A percentile compares a stretch with the other conserved stretches of the same genome.
Evolutionary conservation across 1,139 yeast species (phyloP).

Genomic region (Saccharomyces hybrid): DNA sequence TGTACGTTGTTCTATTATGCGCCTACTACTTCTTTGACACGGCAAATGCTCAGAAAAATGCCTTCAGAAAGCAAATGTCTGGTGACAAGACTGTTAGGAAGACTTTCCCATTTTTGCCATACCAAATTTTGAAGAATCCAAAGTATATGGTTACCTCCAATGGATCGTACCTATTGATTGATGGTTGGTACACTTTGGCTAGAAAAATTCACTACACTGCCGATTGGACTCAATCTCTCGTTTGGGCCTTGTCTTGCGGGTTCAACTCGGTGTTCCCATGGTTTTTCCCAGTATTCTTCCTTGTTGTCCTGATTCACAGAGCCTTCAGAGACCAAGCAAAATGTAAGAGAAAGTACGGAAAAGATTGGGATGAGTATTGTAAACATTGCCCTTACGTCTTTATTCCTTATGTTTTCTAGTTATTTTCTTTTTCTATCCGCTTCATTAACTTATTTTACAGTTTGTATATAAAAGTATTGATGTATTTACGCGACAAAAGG

Average conservation of each 20-base stretch:
- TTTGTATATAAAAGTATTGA: not conserved
- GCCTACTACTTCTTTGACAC: constrained; percentile 95
- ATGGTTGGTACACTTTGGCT: constrained; percentile 91
- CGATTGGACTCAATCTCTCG: constrained; percentile 76
- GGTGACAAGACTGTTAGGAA: constrained; percentile 73
- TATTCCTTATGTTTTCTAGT: constrained; percentile 74
- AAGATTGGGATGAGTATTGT: constrained; percentile 83
- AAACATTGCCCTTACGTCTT: constrained; percentile 87
- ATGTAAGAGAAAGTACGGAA: constrained; percentile 81
- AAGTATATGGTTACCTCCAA: constrained; percentile 73
- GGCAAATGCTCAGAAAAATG: constrained; percentile 89
- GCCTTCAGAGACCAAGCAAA: constrained; percentile 79
- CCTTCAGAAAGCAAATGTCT: constrained; percentile 79
- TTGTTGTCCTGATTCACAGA: constrained; percentile 80
- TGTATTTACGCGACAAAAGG: not conserved
- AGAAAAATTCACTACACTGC: constrained; percentile 95
- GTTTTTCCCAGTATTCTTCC: constrained; percentile 91
- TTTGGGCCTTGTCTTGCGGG: constrained; percentile 94
- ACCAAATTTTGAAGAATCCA: constrained; percentile 74
- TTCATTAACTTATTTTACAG: not conserved
- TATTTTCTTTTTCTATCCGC: not conserved
- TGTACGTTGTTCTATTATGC: constrained; percentile 49
- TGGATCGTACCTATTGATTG: constrained; percentile 78
- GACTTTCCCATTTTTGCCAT: constrained; percentile 89
- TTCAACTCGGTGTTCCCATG: constrained; percentile 83